Conservation (phyloP, 164 flowering plant genomes). For the Dillenia turbinata region DNA sequence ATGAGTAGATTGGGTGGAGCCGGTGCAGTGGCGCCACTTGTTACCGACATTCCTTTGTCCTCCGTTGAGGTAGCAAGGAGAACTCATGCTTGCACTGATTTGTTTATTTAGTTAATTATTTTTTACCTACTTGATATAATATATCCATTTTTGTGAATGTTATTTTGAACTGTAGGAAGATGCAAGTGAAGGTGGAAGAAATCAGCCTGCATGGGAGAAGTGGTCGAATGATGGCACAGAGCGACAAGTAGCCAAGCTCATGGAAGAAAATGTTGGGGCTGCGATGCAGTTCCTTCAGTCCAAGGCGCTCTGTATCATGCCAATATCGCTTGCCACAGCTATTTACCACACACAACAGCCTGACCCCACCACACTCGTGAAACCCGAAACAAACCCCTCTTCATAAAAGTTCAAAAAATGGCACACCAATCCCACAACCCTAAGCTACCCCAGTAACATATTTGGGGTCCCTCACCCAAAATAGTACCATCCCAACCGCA, state of each 20-base stretch:
- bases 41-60: conserved; percentile 76
- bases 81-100: not conserved
- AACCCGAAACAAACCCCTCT: conserved; percentile 45
- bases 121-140: not conserved
- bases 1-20: conserved; percentile 98
- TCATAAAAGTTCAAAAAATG: conserved; percentile 14
- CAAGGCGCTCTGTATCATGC: conserved; percentile 87
- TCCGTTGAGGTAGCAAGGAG: conserved; percentile 65
- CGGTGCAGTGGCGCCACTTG: conserved; percentile 95
- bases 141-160: not conserved
- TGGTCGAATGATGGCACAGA: conserved; percentile 79
- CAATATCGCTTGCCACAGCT: conserved; percentile 71
- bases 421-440: too few relatives aligned
- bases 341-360: conserved; percentile 64
- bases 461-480: too few relatives aligned
- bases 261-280: conserved; percentile 91
- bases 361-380: conserved; percentile 35
- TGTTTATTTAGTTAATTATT: not conserved
- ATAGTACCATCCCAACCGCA: conserved; percentile 4
- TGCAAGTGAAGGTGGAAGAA: conserved; percentile 40
- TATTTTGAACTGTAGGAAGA: conserved; percentile 32
- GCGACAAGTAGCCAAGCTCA: conserved; percentile 71
- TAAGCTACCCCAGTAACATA: too few relatives aligned
- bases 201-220: conserved; percentile 67
- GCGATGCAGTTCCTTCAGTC: conserved; percentile 83